Conservation (phyloP, 1,284 basidiomycete species). For the Marasmius sp. region DNA sequence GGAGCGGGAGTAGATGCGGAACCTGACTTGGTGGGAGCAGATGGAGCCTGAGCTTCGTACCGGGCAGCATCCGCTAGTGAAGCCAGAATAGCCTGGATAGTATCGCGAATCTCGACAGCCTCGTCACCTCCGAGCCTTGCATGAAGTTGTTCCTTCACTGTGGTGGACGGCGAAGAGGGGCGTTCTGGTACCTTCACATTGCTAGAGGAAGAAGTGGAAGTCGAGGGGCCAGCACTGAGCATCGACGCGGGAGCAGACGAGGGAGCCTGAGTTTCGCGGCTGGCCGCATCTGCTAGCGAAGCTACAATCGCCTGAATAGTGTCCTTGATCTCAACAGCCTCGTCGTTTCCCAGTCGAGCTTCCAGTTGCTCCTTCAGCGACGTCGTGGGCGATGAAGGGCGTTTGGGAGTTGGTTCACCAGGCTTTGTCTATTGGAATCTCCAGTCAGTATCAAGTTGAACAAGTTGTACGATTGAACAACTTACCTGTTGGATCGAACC, state of each 20-base stretch:
- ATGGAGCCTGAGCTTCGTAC: neutral
- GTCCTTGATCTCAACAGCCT: slow-evolving; percentile 31
- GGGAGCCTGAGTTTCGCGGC: neutral
- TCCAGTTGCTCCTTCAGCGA: slow-evolving; percentile 32
- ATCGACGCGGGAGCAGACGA: neutral
- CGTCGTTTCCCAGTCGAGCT: slow-evolving; percentile 29
- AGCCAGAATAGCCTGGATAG: slow-evolving; percentile 35
- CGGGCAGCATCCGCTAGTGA: slow-evolving; percentile 23
- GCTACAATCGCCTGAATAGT: slow-evolving; percentile 35
- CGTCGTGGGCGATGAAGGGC: neutral
- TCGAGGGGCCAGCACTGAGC: too few species aligned
- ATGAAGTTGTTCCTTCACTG: slow-evolving; percentile 32
- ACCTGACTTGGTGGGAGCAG: neutral
- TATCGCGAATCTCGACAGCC: slow-evolving; percentile 34
- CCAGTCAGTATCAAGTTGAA: too few species aligned
- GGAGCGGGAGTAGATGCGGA: slow-evolving; percentile 9
- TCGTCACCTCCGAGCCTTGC: slow-evolving; percentile 31
- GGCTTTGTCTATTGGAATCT: too few species aligned
- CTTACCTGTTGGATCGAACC: too few species aligned
- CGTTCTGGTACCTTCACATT: neutral
- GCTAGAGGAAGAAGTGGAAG: slow-evolving; percentile 1
- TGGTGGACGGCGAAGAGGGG: slow-evolving; percentile 5
- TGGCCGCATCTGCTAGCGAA: slow-evolving; percentile 20
- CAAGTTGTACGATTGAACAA: too few species aligned
- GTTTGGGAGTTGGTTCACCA: neutral